These are phyloP conservation scores for Filosporella fistucella DNA, from an alignment of 495 filamentous ascomycete genomes.

Conservation along the genomic window DNA sequence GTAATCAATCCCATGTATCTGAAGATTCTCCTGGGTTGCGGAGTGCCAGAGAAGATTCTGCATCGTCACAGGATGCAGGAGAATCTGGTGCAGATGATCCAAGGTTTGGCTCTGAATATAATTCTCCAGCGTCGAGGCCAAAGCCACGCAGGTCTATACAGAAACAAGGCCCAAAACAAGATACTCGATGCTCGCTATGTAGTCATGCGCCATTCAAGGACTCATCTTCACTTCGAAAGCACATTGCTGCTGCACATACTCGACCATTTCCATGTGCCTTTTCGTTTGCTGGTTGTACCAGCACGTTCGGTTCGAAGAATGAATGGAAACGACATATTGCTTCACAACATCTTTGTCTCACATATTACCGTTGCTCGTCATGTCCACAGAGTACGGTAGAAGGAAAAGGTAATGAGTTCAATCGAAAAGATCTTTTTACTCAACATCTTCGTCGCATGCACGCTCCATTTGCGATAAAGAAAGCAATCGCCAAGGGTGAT, in stretches of 20 bases:
- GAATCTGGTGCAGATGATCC: constrained; percentile 35
- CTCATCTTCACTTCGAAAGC: constrained; percentile 52
- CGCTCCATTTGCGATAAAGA: constrained; percentile 34
- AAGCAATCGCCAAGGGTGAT: constrained; percentile 42
- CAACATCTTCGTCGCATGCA: constrained; percentile 80
- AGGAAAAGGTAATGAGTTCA: constrained; percentile 54
- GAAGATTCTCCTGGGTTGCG: constrained; percentile 30
- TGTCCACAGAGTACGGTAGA: constrained; percentile 58
- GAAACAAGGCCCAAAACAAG: constrained; percentile 46
- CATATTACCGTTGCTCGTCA: constrained; percentile 79
- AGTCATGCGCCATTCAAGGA: constrained; percentile 55
- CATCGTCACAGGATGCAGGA: constrained; percentile 33
- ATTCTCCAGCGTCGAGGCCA: constrained; percentile 36
- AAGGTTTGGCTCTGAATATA: constrained; percentile 32
- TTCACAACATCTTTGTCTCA: constrained; percentile 81
- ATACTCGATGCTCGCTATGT: constrained; percentile 48
- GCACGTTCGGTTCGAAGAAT: constrained; percentile 88
- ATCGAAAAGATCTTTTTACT: constrained; percentile 75
- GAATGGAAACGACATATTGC: constrained; percentile 96
- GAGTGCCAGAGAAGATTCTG: constrained; percentile 35
- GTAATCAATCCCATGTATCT: constrained; percentile 22
- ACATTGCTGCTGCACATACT: constrained; percentile 55
- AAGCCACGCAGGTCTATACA: constrained; percentile 43
- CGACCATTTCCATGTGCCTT: constrained; percentile 85
- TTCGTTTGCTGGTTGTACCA: constrained; percentile 74